Evolutionary conservation across 2,329 filamentous ascomycete species (phyloP).

Genomic region (Zymoseptoria brevis): DNA sequence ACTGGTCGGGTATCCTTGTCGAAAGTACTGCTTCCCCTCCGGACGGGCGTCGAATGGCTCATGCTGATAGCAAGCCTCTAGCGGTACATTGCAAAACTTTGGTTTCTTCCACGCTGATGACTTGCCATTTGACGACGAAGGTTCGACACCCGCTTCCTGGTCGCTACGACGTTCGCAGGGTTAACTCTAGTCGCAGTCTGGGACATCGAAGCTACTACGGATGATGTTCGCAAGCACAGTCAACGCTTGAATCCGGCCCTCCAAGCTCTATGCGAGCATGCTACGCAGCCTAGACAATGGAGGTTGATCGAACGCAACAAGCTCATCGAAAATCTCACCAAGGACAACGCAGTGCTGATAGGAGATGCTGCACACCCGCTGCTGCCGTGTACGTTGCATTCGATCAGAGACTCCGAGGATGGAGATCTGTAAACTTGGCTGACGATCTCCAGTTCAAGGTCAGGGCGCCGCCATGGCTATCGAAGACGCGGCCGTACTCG

Average conservation of each 20-base stretch:
- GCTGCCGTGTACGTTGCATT: conserved; percentile 1
- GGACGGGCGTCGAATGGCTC: neutral
- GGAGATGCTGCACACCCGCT: conserved; percentile 3
- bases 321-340: neutral
- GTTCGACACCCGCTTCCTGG: neutral
- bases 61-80: neutral
- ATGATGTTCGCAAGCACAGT: neutral
- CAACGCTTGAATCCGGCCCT: neutral
- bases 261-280: neutral
- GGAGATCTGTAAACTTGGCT: neutral
- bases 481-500: neutral
- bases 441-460: neutral
- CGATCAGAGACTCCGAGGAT: too few species aligned
- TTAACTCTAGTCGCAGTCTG: neutral
- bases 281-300: neutral
- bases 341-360: neutral
- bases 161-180: neutral
- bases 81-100: neutral
- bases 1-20: neutral
- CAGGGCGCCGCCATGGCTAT: conserved; percentile 3
- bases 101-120: neutral
- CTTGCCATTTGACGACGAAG: neutral
- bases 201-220: neutral
- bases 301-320: neutral
- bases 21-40: neutral